Base-by-base conservation (phyloP, 2,329 filamentous ascomycete species). In the Exserohilum turcica region DNA sequence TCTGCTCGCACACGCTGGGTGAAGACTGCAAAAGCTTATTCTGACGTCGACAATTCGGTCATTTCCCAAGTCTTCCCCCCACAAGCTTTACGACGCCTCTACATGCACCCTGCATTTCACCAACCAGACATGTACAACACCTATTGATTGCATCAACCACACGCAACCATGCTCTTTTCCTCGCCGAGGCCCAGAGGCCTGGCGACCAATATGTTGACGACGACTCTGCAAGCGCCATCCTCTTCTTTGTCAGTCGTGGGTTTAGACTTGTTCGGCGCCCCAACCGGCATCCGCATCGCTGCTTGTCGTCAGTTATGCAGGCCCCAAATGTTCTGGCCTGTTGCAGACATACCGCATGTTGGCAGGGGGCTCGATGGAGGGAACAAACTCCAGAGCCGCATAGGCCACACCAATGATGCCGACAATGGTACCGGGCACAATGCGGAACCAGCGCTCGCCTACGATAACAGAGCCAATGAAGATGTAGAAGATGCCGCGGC, bases 401-500 rank as follows among this genome's bases (percentile, higher is more conserved):
- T 97, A 99, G 57, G 74, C 88, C 56, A 97, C 71, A 65, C 94
- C 94, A 60, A 91, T 79, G 46, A 94, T 66, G 45, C 87, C 91
- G 63, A 97, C 82, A 64, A 95, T 81, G 45, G 85, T 83, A 63
- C 92, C 94, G 19, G 91, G 86, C 52, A 96, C 85, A 72, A 87
- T 86, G 71, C 86, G 87, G 66, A 89, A 80, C 70, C 85, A 79
- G 59, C 80, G 71, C 60, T 82, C 77, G 65, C 90, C 86, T 51
- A 97, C 84, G 52, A 96, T 84, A 66, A 97, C 88, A 64, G 86
- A 89, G 63, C 93, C 94, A 68, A 96, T 82, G 77, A 99, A 97
- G 77, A 97, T 84, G 84, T 99, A 99, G 82, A 99, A 97, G 74
- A 91, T 82, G 77, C 94, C 94, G 73, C 94, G 92, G 57, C 94